phyloP scores from a whole-genome alignment of 1,139 yeast species.

The Zygotorulaspora mrakii region DNA sequence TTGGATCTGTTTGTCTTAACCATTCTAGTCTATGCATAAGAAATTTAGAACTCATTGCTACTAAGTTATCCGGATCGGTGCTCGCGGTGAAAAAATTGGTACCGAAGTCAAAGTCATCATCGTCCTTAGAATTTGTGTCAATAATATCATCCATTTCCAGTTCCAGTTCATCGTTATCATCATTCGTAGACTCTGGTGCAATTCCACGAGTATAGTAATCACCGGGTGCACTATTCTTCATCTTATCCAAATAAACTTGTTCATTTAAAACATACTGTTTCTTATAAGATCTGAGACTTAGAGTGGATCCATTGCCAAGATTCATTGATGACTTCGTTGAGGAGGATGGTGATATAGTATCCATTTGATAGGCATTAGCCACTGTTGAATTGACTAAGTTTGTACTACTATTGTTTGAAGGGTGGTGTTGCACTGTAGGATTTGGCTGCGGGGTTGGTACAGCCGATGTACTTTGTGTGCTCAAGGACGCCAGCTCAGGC shows the following conservation, averaged over 20 bases:
- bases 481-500: constrained; percentile 26
- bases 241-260: constrained; percentile 59
- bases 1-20: constrained; percentile 27
- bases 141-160: constrained; percentile 34
- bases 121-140: constrained; percentile 26
- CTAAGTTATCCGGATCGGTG: constrained; percentile 23
- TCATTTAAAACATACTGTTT: constrained; percentile 52
- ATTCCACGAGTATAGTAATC: constrained; percentile 69
- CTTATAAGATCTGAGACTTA: constrained; percentile 26
- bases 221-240: constrained; percentile 60
- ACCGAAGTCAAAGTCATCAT: constrained; percentile 26
- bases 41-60: constrained; percentile 29
- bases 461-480: constrained; percentile 23
- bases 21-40: constrained; percentile 30
- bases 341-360: constrained; percentile 17
- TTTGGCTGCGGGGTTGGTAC: constrained; percentile 17
- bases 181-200: constrained; percentile 31
- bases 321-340: constrained; percentile 23
- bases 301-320: constrained; percentile 20
- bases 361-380: constrained; percentile 10
- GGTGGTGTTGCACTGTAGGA: constrained; percentile 10
- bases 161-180: constrained; percentile 28
- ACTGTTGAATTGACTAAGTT: constrained; percentile 9
- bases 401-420: constrained; percentile 12
- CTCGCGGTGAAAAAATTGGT: constrained; percentile 24